Percentiles rank a stretch among this genome's conserved stretches.
phyloP scores from a whole-genome alignment of 208 protist genomes.

The Crithidia expoeki region DNA sequence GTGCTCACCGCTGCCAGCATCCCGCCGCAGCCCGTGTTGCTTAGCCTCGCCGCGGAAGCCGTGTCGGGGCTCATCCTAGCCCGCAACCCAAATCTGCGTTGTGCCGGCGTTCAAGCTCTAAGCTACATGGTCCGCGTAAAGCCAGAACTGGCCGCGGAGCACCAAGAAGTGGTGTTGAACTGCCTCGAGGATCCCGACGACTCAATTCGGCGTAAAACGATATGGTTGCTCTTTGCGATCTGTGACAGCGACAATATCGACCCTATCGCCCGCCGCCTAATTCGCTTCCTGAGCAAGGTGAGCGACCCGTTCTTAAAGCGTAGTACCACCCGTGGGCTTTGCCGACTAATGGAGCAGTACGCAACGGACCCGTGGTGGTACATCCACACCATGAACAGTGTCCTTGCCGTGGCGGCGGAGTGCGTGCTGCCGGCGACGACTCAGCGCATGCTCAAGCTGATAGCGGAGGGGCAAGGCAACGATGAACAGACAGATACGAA shows the following conservation, averaged over 20 bases:
- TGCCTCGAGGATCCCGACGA: conserved; percentile 95
- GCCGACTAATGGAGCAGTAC: conserved; percentile 85
- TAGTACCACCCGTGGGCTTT: conserved; percentile 83
- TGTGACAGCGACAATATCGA: conserved; percentile 93
- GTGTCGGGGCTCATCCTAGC: conserved; percentile 81
- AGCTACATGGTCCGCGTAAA: conserved; percentile 91
- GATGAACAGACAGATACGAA: conserved; percentile 67
- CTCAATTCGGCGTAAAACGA: conserved; percentile 93
- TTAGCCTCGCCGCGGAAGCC: conserved; percentile 79
- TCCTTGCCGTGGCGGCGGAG: conserved; percentile 84
- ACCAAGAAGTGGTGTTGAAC: conserved; percentile 95
- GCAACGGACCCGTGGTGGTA: conserved; percentile 61
- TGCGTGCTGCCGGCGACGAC: conserved; percentile 64
- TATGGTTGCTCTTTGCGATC: conserved; percentile 95
- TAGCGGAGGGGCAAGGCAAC: conserved; percentile 85
- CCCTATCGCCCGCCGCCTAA: conserved; percentile 87
- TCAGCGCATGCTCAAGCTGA: conserved; percentile 93
- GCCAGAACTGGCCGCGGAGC: conserved; percentile 79
- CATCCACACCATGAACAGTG: conserved; percentile 92
- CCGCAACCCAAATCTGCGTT: conserved; percentile 93
- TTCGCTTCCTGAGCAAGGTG: conserved; percentile 70
- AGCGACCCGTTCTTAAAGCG: conserved; percentile 69
- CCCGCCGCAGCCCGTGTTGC: conserved; percentile 82
- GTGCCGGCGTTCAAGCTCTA: conserved; percentile 95
- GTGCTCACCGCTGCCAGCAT: conserved; percentile 91